Evolutionary conservation across 352 stramenopile genomes (phyloP), one percentile per base, ranked within the genome.

Genomic region (Globisporangium ultimum): DNA sequence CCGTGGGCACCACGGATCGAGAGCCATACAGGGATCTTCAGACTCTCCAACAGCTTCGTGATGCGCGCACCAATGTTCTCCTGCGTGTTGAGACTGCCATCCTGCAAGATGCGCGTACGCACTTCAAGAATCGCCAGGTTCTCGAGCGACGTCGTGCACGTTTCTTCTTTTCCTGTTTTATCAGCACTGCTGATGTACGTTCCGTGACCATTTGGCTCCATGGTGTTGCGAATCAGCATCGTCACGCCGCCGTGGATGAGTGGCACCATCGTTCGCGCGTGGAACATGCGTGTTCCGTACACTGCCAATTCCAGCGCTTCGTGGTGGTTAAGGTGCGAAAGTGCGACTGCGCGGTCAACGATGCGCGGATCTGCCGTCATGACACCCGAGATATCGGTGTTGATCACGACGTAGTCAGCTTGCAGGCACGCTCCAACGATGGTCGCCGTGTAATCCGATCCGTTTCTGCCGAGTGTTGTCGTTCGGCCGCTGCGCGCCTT

Each of bases 171-270:
- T 17, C 78, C 80, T 0, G 75, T 86, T 20, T 71, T 68, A 13
- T 82, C 72, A 4, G 81, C 68, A 8, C 72, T 72, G 64, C 78
- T 91, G 54, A 94, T 94, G 61, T 91, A 91, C 40, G 85, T 92
- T 46, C 85, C 85, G 48, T 88, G 77, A 53, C 82, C 85, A 32
- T 89, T 64, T 15, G 78, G 79, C 52, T 92, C 83, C 80, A 91
- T 91, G 0, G 80, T 92, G 67, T 92, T 94, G 55, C 83, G 80
- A 58, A 94, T 92, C 15, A 92, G 65, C 83, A 94, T 92, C 8
- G 85, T 88, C 22, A 92, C 80, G 12, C 81, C 79, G 50, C 73
- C 70, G 48, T 94, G 82, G 59, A 94, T 92, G 2, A 94, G 68
- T 51, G 82, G 84, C 52, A 94, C 72, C 80, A 94, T 92, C n/a